Percentiles rank a stretch among this genome's conserved stretches.
Conservation (phyloP, 179 eudicot genomes). For the Monotropa hypopitys region DNA sequence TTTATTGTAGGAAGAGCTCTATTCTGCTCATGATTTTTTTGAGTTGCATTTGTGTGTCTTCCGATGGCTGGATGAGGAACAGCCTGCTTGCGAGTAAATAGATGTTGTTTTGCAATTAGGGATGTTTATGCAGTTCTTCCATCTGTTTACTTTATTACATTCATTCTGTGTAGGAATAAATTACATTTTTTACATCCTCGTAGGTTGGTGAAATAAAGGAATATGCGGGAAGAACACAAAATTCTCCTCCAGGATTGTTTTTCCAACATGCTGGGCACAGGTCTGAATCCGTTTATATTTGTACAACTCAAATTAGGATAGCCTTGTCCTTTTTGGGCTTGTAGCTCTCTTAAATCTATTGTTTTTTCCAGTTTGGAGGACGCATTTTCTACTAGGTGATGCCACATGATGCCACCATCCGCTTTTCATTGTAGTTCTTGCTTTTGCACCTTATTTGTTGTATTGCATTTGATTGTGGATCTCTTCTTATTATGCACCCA, state of each 20-base stretch:
- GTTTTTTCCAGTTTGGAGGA: not conserved
- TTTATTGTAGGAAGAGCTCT: not conserved
- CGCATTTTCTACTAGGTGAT: not conserved
- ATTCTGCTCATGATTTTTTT: not conserved
- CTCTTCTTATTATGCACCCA: slow-evolving; percentile 9
- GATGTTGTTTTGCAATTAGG: not conserved
- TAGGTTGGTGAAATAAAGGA: slow-evolving; percentile 67
- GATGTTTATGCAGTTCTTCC: not conserved
- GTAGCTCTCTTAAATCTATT: not conserved
- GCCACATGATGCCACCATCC: not conserved
- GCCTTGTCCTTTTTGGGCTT: not conserved
- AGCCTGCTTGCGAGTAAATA: not conserved
- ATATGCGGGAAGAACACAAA: slow-evolving; percentile 27
- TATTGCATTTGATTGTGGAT: not conserved
- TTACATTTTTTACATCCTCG: not conserved
- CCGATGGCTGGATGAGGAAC: not conserved
- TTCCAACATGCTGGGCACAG: slow-evolving; percentile 96
- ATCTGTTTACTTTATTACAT: not conserved
- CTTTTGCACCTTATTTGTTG: not conserved
- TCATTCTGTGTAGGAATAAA: not conserved
- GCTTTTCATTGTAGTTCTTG: not conserved
- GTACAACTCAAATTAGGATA: not conserved
- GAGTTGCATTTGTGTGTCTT: not conserved
- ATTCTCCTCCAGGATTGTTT: slow-evolving; percentile 61
- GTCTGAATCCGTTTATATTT: slow-evolving; percentile 23